phyloP scores from a whole-genome alignment of 306 rosid genomes.

The Cajanus cajan region DNA sequence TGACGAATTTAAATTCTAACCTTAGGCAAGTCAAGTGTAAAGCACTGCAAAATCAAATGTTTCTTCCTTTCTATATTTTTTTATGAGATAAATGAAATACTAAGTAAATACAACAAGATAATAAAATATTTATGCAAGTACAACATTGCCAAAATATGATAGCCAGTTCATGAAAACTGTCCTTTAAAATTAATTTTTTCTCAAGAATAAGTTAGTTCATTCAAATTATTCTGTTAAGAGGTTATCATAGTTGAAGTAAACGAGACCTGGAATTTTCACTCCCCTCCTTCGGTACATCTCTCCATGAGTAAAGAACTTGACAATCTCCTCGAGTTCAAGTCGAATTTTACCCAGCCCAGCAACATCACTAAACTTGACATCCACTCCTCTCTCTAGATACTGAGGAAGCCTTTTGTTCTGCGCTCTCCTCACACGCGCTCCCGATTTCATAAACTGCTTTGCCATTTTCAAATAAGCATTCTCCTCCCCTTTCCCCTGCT shows the following conservation, averaged over 20 bases:
- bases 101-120: not conserved
- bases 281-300: constrained; percentile 96
- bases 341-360: constrained; percentile 97
- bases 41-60: constrained; percentile 5
- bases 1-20: constrained; percentile 29
- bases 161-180: not conserved
- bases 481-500: constrained; percentile 68
- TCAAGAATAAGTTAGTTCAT: not conserved
- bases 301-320: constrained; percentile 96
- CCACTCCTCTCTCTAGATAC: constrained; percentile 90
- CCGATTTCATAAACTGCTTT: constrained; percentile 92
- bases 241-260: constrained; percentile 5
- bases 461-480: constrained; percentile 89
- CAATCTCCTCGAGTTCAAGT: constrained; percentile 98
- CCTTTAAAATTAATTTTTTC: not conserved
- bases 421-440: constrained; percentile 85
- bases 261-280: constrained; percentile 88
- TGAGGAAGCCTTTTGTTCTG: constrained; percentile 76
- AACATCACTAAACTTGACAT: constrained; percentile 91
- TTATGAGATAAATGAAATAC: not conserved
- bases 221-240: constrained; percentile 29
- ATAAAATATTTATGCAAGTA: constrained; percentile 12
- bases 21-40: constrained; percentile 32
- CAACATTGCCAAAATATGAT: not conserved
- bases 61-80: not conserved